Evolutionary conservation across 1,139 yeast species (phyloP), one percentile per base, ranked within the genome.

Genomic region (Geotrichum klebahnii): DNA sequence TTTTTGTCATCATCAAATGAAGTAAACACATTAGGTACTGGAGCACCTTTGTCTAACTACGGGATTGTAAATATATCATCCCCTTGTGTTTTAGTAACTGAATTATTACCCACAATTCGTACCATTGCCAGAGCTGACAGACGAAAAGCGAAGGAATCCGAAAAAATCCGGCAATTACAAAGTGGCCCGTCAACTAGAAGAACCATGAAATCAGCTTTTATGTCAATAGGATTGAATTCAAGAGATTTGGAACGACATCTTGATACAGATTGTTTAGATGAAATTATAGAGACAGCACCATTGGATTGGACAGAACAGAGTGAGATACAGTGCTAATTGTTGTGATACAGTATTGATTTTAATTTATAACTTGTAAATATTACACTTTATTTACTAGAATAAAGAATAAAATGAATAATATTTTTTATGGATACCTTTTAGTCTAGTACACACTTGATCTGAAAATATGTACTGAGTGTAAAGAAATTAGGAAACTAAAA

Each of bases 201-300:
- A 6, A 26, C 22, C 9, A 39, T 17, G n/a, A 28, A 29, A 16
- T 29, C 45, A 9, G 37, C 26, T 19, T 17, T 5, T 8, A n/a
- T 3, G n/a, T 5, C 46, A 3, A 20, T 31, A 20, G 43, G 44
- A n/a, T 12, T 20, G 14, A 20, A n/a, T 29, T n/a, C 20, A 9
- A 31, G 12, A 14, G 19, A 10, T 10, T 32, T 32, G 33, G 19
- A 38, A 26, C 44, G 17, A 12, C 22, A 45, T 28, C 19, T 45
- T 3, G 29, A 20, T 20, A 26, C 31, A 3, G 49, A 43, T 16
- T 37, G 38, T 14, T 17, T 31, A 12, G 37, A 38, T 14, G 44
- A 33, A 12, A 29, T 45, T 23, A 6, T 45, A n/a, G 26, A 29
- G 14, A 45, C 49, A 19, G 43, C 36, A 3, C 47, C 47, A 14